Evolutionary conservation across 177 flowering plant species (phyloP).

Genomic region (Vitis hybrid): DNA sequence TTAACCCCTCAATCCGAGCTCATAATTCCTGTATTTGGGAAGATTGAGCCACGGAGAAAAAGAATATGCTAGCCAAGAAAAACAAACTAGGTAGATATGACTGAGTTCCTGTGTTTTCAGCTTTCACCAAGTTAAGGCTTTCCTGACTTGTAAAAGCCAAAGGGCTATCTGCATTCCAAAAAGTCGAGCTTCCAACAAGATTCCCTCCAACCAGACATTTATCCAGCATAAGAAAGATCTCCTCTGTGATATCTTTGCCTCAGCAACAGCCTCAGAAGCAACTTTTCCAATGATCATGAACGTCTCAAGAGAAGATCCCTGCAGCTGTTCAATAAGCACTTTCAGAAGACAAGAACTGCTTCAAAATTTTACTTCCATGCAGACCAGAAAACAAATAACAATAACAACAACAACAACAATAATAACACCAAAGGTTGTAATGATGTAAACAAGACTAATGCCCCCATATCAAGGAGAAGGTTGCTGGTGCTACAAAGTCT

Average conservation of each 20-base stretch:
- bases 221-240: conserved; percentile 51
- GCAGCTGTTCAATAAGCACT: conserved; percentile 44
- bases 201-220: conserved; percentile 54
- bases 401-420: too few relatives aligned
- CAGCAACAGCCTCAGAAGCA: conserved; percentile 76
- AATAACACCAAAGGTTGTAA: too few relatives aligned
- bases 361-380: not conserved
- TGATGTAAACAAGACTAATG: too few relatives aligned
- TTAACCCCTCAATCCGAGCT: conserved; percentile 4
- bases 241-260: conserved; percentile 52
- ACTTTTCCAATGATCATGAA: conserved; percentile 83
- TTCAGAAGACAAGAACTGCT: not conserved
- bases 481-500: too few relatives aligned
- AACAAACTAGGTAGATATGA: not conserved
- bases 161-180: conserved; percentile 64
- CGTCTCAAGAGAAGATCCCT: conserved; percentile 73
- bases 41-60: conserved; percentile 10
- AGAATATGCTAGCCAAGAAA: conserved; percentile 1
- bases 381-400: too few relatives aligned
- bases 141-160: conserved; percentile 69
- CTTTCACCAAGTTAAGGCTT: conserved; percentile 41
- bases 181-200: conserved; percentile 64
- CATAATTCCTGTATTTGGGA: not conserved
- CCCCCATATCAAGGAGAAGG: too few relatives aligned
- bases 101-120: not conserved